Base-by-base conservation (phyloP, 2,329 filamentous ascomycete genomes). In the Dactylonectria estremocensis region DNA sequence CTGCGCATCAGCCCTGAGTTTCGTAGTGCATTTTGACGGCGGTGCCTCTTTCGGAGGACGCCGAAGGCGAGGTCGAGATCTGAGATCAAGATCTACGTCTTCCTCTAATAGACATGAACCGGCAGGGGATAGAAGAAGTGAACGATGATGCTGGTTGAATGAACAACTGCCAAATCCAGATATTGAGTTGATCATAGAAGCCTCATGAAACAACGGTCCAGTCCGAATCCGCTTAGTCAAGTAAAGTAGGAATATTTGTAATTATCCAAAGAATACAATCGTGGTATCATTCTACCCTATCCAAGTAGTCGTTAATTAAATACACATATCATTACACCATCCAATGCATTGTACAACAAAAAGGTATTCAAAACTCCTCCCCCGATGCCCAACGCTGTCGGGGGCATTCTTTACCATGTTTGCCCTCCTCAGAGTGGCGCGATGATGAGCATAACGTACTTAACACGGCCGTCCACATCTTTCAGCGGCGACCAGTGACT, bases 401-500 rank as follows among this genome's bases (percentile, higher is more conserved):
- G 18, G 16, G 14, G 16, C 49, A 35, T 43, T 28, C 13, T 40
- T 40, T 28, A 8, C 20, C 13, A 20, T 37, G 18, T 22, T 22
- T 35, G 16, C 43, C 16, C 28, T 37, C 16, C 18, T 64, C 50
- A 70, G 6, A 70, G 35, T 20, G 69, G 69, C 37, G 69, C 67
- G 31, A 71, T 64, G 46, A 69, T 61, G 22, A 77, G 69, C 20
- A 73, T 64, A 24, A 77, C 75, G 60, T 73, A 75, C 52, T 75
- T 76, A 54, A 76, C 72, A 7, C 59, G n/a, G 3, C 70, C 70
- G n/a, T 76, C 70, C 0, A 20, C 16, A 35, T 76, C 75, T 64
- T 77, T 77, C 9, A 77, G 59, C 18, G 75, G 75, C 35, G 75
- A 74, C 75, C 75, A 77, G 54, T 77, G 75, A 68, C 75, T 77